Base-by-base conservation (phyloP, 768 basidiomycete species). In the Porphyrellus cyaneotinctus region DNA sequence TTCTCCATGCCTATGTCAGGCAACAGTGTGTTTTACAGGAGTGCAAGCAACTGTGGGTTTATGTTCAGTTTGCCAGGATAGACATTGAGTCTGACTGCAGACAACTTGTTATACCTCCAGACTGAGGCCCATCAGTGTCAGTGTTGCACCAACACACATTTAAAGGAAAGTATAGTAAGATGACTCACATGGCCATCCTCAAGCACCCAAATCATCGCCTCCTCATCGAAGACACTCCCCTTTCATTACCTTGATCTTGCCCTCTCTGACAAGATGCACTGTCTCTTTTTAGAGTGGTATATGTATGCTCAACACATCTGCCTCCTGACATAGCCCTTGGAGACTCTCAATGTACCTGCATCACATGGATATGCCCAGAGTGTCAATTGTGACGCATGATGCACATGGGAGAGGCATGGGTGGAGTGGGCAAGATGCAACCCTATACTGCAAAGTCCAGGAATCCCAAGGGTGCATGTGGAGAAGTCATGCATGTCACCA, bases 361-460 rank as follows among this genome's bases (percentile, higher is more conserved):
- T 77, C 87, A 93, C 35, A 71, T 75, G 0, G 91, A 88, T 0
- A 81, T 84, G 42, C 81, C 14, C 64, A 28, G 74, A 78, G 80
- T 54, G 76, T 36, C 90, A 75, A 32, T 77, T 84, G 71, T 91
- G 79, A 70, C 95, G 97, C 42, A 95, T 75, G 50, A 95, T 75
- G 47, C 87, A 86, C 94, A 97, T 94, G 8, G 87, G 89, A 73
- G 97, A 91, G n/a, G n/a, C n/a, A n/a, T n/a, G n/a, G n/a, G n/a
- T n/a, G 1, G 84, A 78, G 59, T 87, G 78, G 0, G 86, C 87
- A 28, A 89, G 72, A 23, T 81, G 83, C 47, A 79, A 63, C 0
- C 89, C 88, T 61, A 91, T 91, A 0, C 90, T 88, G 18, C n/a
- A n/a, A n/a, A n/a, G n/a, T n/a, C n/a, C n/a, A n/a, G n/a, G n/a